Base-by-base conservation (phyloP, 1,284 basidiomycete genomes). In the Meripilus lineatus region DNA sequence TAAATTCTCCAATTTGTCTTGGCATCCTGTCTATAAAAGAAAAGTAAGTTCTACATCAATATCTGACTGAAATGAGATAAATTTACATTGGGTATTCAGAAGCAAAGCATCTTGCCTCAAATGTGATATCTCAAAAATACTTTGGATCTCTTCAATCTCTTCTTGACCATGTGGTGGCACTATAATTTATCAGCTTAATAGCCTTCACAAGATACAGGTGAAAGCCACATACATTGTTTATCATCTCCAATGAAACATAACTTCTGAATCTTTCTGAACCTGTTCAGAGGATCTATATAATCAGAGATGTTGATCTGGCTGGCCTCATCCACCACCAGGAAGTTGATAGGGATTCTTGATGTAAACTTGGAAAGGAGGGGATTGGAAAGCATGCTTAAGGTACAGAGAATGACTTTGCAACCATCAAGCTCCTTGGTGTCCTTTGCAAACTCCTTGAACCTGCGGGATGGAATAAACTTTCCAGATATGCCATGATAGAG, bases 201-300 rank as follows among this genome's bases (percentile, higher is more conserved):
- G 35, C 44, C 18, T 28, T 39, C 45, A 25, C 30, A 18, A 23
- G 10, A 21, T 18, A 23, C 18, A 38, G 35, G 22, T 15, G 44
- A n/a, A 23, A 7, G 4, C 44, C 26, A 66, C 69, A 59, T 50
- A 88, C 86, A 71, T 67, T 89, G 87, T 53, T 78, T 83, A 52
- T 84, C 69, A 65, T 89, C 85, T 7, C 86, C 85, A 61, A 89
- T 81, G 48, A 87, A 82, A 45, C 79, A 79, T 1, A 83, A 58
- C 51, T 86, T 88, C 18, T 67, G 63, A 15, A 89, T 60, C 3
- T 55, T 50, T 1, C 58, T 54, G 50, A 73, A 81, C 11, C 50
- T 57, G 14, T 65, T 55, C 34, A 88, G 68, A 8, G 81, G 55
- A 3, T 75, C 65, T 14, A 81, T 45, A 52, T 84, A 88, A 43